Percentiles rank a stretch among this genome's conserved stretches.
These are phyloP conservation scores for Talaromyces sp. DNA, from an alignment of 2,329 filamentous ascomycete genomes.

Conservation along the genomic window DNA sequence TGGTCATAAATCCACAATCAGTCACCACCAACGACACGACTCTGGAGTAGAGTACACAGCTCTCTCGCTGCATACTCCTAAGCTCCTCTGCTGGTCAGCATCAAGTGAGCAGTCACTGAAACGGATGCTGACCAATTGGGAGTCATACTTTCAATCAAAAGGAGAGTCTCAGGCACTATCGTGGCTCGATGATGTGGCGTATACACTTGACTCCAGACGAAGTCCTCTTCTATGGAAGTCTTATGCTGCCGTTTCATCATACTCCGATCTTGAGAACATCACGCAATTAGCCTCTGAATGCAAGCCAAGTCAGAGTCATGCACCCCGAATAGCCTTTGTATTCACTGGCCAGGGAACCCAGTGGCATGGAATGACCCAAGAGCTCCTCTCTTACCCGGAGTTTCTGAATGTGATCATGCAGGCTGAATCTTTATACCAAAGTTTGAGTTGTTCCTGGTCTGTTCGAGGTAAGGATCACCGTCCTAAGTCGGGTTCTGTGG, in stretches of 20 bases:
- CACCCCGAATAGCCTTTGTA: constrained; percentile 15
- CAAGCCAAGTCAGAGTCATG: neutral
- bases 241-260: neutral
- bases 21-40: neutral
- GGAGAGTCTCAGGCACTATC: neutral
- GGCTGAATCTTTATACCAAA: neutral
- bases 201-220: neutral
- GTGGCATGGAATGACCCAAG: constrained; percentile 22
- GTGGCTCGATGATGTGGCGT: neutral
- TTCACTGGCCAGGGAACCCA: constrained; percentile 27
- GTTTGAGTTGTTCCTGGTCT: neutral
- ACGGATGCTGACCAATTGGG: neutral
- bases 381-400: constrained; percentile 16
- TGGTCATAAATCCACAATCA: neutral
- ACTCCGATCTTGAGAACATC: neutral
- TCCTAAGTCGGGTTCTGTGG: neutral
- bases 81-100: neutral
- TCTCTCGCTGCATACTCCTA: neutral
- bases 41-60: neutral
- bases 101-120: neutral
- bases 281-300: neutral
- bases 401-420: neutral
- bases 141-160: neutral
- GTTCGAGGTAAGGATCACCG: neutral
- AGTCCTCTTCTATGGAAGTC: neutral